Evolutionary conservation across 148 eudicot genomes (phyloP).

Genomic region (Talinum fruticosum): DNA sequence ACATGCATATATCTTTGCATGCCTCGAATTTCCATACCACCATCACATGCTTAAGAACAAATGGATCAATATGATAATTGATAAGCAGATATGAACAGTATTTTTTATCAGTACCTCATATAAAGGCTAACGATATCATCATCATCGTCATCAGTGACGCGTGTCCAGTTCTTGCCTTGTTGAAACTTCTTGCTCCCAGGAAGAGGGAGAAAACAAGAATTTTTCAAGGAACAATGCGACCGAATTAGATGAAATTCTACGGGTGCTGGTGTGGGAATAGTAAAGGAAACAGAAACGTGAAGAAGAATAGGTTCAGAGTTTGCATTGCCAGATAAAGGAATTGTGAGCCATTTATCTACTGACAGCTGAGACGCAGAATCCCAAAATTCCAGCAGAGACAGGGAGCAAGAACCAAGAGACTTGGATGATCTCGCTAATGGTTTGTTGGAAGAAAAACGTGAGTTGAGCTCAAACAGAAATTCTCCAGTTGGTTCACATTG

Average conservation of each 20-base stretch:
- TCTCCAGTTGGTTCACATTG: constrained; percentile 76
- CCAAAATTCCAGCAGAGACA: constrained; percentile 58
- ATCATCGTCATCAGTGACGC: constrained; percentile 59
- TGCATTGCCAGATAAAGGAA: constrained; percentile 36
- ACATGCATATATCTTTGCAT: background rate
- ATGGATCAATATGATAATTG: background rate
- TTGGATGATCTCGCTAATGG: constrained; percentile 40
- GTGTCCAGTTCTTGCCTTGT: constrained; percentile 47
- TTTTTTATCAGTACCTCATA: constrained; percentile 54
- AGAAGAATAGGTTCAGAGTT: constrained; percentile 51
- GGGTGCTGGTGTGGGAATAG: constrained; percentile 58
- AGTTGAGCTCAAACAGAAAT: constrained; percentile 56
- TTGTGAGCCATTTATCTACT: constrained; percentile 70
- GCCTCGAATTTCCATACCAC: background rate
- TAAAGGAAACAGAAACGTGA: constrained; percentile 69
- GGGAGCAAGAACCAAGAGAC: constrained; percentile 55
- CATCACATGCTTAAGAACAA: background rate
- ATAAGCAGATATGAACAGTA: background rate
- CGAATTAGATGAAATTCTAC: constrained; percentile 51
- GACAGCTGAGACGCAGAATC: constrained; percentile 52
- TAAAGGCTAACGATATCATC: constrained; percentile 66
- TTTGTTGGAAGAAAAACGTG: constrained; percentile 39
- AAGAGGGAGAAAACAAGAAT: constrained; percentile 56
- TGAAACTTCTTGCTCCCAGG: constrained; percentile 39
- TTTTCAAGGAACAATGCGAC: constrained; percentile 41